Percentiles rank a stretch among this genome's conserved stretches.
These are phyloP conservation scores for Phoenix dactylifera DNA, from an alignment of 176 grass and related monocot species.

Conservation along the genomic window DNA sequence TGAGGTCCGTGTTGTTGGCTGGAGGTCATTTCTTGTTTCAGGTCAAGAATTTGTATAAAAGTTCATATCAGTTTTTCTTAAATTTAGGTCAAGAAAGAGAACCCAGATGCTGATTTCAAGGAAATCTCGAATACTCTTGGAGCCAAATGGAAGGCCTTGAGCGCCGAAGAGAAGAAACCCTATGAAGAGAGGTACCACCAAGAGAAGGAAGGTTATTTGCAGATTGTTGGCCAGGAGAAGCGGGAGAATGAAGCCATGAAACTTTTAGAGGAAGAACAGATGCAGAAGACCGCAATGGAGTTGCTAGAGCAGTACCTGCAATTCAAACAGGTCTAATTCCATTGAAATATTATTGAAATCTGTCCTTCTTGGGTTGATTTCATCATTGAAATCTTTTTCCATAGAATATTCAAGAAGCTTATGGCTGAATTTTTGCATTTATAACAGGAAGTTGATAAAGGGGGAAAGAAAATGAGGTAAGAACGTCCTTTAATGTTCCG, in stretches of 20 bases:
- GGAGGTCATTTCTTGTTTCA: neutral
- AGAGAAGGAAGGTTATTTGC: conserved; percentile 80
- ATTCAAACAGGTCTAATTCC: conserved; percentile 46
- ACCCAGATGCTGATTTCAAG: conserved; percentile 62
- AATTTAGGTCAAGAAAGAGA: conserved; percentile 58
- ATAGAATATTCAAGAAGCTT: too few species aligned
- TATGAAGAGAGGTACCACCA: conserved; percentile 79
- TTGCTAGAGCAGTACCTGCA: conserved; percentile 76
- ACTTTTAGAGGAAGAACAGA: conserved; percentile 83
- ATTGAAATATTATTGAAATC: too few species aligned
- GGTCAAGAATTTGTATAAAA: neutral
- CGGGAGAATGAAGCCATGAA: conserved; percentile 84
- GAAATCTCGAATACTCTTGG: conserved; percentile 56
- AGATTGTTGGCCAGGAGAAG: conserved; percentile 75
- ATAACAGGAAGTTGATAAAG: conserved; percentile 34
- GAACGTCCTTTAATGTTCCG: neutral
- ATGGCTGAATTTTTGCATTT: neutral
- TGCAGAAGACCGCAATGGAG: conserved; percentile 71
- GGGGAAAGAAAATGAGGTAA: conserved; percentile 45
- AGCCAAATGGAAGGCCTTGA: conserved; percentile 61
- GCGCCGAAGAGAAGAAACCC: conserved; percentile 59
- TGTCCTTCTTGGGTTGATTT: too few species aligned
- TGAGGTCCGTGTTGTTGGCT: conserved; percentile 21
- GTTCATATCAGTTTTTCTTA: neutral
- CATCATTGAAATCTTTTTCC: too few species aligned